A percentile compares a stretch with the other conserved stretches of the same genome.
Evolutionary conservation across 176 grass and related monocot species (phyloP).

Genomic region (Rhynchospora breviuscula): DNA sequence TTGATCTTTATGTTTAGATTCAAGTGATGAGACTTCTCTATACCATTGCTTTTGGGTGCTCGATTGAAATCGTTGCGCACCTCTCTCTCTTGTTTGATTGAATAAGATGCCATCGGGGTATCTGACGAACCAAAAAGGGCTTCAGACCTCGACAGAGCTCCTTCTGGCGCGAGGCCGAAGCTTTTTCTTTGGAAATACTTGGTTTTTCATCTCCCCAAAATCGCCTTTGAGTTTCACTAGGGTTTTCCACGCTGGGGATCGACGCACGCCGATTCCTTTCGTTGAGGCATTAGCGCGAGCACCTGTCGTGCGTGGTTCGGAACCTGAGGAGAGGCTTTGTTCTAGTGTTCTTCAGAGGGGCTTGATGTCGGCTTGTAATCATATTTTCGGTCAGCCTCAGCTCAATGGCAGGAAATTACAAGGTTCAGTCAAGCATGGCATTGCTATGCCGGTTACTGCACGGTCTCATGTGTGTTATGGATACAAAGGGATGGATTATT

Average conservation of each 20-base stretch:
- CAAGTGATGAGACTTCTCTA: constrained; percentile 2
- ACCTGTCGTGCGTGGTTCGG: constrained; percentile 25
- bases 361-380: constrained; percentile 14
- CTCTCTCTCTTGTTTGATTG: background rate
- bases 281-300: constrained; percentile 37
- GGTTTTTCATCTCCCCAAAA: constrained; percentile 54
- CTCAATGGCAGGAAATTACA: constrained; percentile 15
- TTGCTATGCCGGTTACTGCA: constrained; percentile 40
- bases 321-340: background rate
- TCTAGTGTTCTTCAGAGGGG: background rate
- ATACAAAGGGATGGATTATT: constrained; percentile 48
- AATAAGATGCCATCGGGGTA: constrained; percentile 25
- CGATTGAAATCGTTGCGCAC: background rate
- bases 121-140: constrained; percentile 25
- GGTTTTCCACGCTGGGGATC: constrained; percentile 41
- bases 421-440: constrained; percentile 27
- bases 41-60: background rate
- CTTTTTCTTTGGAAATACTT: constrained; percentile 75
- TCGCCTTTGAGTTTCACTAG: constrained; percentile 36
- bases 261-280: constrained; percentile 34
- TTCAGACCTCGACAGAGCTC: constrained; percentile 44
- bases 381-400: constrained; percentile 40
- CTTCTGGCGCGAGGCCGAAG: constrained; percentile 39
- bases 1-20: background rate
- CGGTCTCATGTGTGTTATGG: constrained; percentile 42